Evolutionary conservation across 208 protist species (phyloP).

Genomic region (Strigomonas culicis): DNA sequence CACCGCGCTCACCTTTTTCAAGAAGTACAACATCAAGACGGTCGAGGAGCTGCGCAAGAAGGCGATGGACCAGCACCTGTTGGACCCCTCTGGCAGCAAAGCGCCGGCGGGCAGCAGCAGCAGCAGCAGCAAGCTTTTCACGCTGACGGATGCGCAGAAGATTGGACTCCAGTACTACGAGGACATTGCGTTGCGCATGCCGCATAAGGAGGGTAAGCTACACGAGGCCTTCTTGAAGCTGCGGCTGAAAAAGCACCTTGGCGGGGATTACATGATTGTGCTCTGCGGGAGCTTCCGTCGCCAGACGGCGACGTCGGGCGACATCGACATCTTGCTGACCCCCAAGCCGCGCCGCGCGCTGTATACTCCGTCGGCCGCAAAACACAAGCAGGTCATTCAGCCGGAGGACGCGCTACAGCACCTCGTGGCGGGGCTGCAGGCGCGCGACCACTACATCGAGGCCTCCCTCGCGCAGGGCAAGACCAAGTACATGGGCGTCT

Average conservation of each 20-base stretch:
- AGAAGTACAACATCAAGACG: slow-evolving; percentile 57
- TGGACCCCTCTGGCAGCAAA: too few species aligned
- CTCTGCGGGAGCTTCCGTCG: slow-evolving; percentile 86
- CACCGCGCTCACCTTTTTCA: slow-evolving; percentile 69
- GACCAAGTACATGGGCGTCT: slow-evolving; percentile 90
- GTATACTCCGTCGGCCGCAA: neutral
- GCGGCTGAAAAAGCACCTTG: slow-evolving; percentile 12
- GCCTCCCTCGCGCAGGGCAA: slow-evolving; percentile 73
- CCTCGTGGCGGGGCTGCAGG: slow-evolving; percentile 54
- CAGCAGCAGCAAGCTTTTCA: slow-evolving; percentile 19
- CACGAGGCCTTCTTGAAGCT: slow-evolving; percentile 81
- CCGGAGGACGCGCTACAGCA: slow-evolving; percentile 46
- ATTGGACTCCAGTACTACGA: slow-evolving; percentile 79
- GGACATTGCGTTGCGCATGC: slow-evolving; percentile 79
- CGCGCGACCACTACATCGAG: slow-evolving; percentile 72
- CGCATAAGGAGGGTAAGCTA: slow-evolving; percentile 70
- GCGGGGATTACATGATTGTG: slow-evolving; percentile 44
- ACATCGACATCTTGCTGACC: slow-evolving; percentile 88
- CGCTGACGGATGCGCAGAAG: slow-evolving; percentile 68
- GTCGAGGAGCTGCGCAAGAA: slow-evolving; percentile 62
- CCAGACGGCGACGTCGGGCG: slow-evolving; percentile 50
- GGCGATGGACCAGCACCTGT: slow-evolving; percentile 20
- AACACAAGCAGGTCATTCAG: neutral
- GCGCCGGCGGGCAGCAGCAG: neutral
- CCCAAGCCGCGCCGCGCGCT: slow-evolving; percentile 21